phyloP scores from a whole-genome alignment of 805 yeast species.

The Cyberlindnera amylophila region DNA sequence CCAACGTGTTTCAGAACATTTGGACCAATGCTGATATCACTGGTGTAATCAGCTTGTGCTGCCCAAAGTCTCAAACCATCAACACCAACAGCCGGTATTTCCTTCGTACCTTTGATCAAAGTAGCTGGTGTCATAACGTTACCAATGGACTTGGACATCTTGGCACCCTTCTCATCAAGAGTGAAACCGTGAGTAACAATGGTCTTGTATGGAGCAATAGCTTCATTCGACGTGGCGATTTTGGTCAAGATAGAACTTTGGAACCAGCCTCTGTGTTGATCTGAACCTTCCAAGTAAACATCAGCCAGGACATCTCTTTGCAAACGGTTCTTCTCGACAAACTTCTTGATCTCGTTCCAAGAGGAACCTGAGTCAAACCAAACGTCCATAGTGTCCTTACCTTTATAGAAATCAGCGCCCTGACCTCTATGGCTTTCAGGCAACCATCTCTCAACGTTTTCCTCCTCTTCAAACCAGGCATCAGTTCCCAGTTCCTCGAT shows the following conservation, averaged over 20 bases:
- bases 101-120: constrained; percentile 57
- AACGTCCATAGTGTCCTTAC: constrained; percentile 94
- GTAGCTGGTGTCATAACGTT: constrained; percentile 70
- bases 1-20: constrained; percentile 70
- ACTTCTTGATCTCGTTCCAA: constrained; percentile 62
- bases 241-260: constrained; percentile 87
- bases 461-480: constrained; percentile 70
- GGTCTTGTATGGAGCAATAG: constrained; percentile 60
- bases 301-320: constrained; percentile 56
- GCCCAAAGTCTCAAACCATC: constrained; percentile 91
- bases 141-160: constrained; percentile 93
- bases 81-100: constrained; percentile 66
- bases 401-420: constrained; percentile 51
- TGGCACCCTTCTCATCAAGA: constrained; percentile 76
- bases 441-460: constrained; percentile 62
- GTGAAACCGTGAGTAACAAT: constrained; percentile 93
- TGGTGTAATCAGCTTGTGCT: constrained; percentile 82
- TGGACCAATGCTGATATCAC: constrained; percentile 73
- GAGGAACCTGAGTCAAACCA: constrained; percentile 98
- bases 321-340: constrained; percentile 33
- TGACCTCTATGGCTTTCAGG: constrained; percentile 46
- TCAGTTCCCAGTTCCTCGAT: constrained; percentile 63
- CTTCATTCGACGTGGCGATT: constrained; percentile 41
- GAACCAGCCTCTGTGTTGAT: constrained; percentile 99
- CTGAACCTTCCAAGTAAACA: constrained; percentile 94